Evolutionary conservation across 78 protist species (phyloP), one percentile per base, ranked within the genome.

Genomic region (Andalucia godoyi): DNA sequence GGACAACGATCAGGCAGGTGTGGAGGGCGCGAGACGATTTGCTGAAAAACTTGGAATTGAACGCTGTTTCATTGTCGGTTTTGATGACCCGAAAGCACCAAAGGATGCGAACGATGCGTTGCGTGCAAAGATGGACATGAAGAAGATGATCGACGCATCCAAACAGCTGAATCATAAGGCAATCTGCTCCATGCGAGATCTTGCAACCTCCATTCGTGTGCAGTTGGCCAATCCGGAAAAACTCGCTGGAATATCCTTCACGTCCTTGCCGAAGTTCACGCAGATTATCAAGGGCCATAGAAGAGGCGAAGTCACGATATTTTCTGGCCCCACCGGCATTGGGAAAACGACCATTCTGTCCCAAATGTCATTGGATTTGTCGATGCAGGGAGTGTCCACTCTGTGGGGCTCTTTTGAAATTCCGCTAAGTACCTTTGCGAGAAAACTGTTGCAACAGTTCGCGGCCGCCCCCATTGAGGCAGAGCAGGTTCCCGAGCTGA

Each of bases 321-420:
- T 86, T 38, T 79, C 91, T 17, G 91, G 91, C 10, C 69, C 86
- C 34, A 86, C 88, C 23, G 91, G 91, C 17, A 36, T 69, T 30
- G 86, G 84, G 21, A 84, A 81, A 41, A 77, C 86, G 43, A 57
- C 76, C 4, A 8, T 86, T 18, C 75, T 72, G 17, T 49, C 76
- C 1, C 88, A 83, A 69, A 30, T 83, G 33, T 65, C 77, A n/a
- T 43, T 83, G 27, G 88, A 83, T 63, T 61, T 72, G 50, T 38
- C 54, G 13, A 32, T 36, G 13, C 88, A 76, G 27, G 83, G 85
- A 10, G 60, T 71, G 9, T 23, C 55, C n/a, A 84, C 90, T 15
- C 57, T 84, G 2, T 84, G 90, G 90, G 90, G 86, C 27, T 51
- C 66, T 17, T 84, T 84, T 57, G 90, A 84, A 69, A 41, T 84